A percentile compares a stretch with the other conserved stretches of the same genome.
These are phyloP conservation scores for Melastoma candidum DNA, from an alignment of 441 rosid genomes.

Conservation along the genomic window DNA sequence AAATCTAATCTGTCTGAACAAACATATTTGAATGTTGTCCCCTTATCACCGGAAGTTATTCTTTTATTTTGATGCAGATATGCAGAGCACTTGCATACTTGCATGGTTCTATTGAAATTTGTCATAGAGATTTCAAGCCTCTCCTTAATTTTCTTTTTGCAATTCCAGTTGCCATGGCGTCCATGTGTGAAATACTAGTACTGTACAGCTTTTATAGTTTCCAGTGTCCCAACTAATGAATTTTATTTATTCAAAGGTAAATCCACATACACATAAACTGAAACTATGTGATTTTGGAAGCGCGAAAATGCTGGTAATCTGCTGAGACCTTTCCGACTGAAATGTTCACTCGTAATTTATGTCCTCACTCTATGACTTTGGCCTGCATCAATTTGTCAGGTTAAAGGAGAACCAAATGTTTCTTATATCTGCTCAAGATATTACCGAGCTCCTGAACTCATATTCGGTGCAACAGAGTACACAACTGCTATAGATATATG, in stretches of 20 bases:
- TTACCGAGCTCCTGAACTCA: conserved; percentile 98
- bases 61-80: neutral
- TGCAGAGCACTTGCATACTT: neutral
- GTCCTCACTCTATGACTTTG: conserved; percentile 17
- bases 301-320: conserved; percentile 89
- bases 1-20: no score
- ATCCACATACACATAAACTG: conserved; percentile 95
- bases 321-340: neutral
- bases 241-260: conserved; percentile 41
- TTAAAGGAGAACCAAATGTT: conserved; percentile 96
- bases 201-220: neutral
- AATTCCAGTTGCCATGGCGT: no score
- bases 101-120: neutral
- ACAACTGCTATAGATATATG: conserved; percentile 98
- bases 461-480: conserved; percentile 98
- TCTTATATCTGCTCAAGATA: conserved; percentile 97
- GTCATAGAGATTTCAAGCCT: no score
- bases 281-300: conserved; percentile 98
- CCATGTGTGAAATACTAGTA: no score
- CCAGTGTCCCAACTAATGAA: conserved; percentile 10
- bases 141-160: no score
- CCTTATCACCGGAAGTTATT: neutral
- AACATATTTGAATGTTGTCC: no score
- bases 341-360: conserved; percentile 1
- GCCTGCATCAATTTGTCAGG: conserved; percentile 29